Evolutionary conservation across 139 green algal species (phyloP).

Genomic region (Haematococcus lacustris): DNA sequence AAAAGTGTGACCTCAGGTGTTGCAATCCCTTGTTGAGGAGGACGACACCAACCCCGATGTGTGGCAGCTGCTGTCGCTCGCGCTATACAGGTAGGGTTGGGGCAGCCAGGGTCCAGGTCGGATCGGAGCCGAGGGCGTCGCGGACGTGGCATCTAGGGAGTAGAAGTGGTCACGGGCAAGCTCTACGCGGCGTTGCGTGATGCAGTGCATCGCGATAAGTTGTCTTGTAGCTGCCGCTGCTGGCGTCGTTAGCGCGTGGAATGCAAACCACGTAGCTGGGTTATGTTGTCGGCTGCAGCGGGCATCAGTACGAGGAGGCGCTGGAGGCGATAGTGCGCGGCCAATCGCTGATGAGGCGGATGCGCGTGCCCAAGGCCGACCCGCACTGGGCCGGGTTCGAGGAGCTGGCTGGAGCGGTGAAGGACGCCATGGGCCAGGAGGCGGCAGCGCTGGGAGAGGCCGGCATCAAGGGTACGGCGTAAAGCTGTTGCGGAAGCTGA

Average conservation of each 20-base stretch:
- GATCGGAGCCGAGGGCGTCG: too few species aligned
- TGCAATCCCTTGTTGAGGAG: conserved; percentile 68
- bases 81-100: conserved; percentile 48
- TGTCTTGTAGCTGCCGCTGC: too few species aligned
- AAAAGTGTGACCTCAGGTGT: too few species aligned
- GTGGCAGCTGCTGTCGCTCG: conserved; percentile 68
- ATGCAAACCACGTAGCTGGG: too few species aligned
- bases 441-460: conserved; percentile 6
- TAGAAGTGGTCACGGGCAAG: too few species aligned
- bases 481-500: too few species aligned
- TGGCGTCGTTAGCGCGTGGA: too few species aligned
- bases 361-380: conserved; percentile 1
- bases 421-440: conserved; percentile 9
- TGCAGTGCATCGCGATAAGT: too few species aligned
- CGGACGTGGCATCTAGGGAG: too few species aligned
- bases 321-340: conserved; percentile 28
- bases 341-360: background rate
- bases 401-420: conserved; percentile 15
- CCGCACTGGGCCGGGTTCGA: background rate
- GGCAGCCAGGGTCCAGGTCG: too few species aligned
- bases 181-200: too few species aligned
- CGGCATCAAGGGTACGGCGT: background rate
- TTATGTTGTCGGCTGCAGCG: too few species aligned
- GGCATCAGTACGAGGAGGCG: conserved; percentile 46
- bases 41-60: conserved; percentile 67